These are phyloP conservation scores for Rubroshorea leprosula DNA, from an alignment of 345 rosid species.

Conservation along the genomic window DNA sequence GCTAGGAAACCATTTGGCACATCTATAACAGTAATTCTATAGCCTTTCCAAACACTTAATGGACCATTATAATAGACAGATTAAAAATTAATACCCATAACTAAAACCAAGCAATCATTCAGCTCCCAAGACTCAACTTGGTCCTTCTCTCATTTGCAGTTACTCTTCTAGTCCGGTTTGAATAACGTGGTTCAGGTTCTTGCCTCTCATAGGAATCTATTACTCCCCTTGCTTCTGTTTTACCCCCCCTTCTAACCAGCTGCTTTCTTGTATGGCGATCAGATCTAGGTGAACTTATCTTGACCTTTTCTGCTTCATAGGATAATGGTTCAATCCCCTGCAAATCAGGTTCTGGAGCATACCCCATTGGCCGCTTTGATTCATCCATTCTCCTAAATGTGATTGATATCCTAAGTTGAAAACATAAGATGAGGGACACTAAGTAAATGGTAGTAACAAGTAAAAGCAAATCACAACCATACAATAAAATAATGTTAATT, in stretches of 20 bases:
- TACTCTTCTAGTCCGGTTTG: constrained; percentile 31
- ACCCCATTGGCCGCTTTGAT: constrained; percentile 56
- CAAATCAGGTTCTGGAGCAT: constrained; percentile 72
- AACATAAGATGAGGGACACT: neutral
- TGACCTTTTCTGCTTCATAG: constrained; percentile 27
- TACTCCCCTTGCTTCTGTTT: constrained; percentile 21
- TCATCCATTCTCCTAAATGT: constrained; percentile 97
- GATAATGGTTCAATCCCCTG: constrained; percentile 61
- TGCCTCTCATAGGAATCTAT: constrained; percentile 30
- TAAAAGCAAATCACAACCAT: neutral
- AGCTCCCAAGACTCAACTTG: constrained; percentile 15
- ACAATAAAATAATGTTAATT: constrained; percentile 3
- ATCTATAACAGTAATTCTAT: no score
- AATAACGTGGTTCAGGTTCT: constrained; percentile 26
- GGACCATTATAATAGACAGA: no score
- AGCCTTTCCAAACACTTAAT: no score
- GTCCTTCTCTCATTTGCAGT: constrained; percentile 26
- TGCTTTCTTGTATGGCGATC: constrained; percentile 30
- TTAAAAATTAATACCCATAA: no score
- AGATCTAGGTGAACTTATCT: constrained; percentile 21
- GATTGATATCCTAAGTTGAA: constrained; percentile 71
- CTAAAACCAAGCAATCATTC: no score
- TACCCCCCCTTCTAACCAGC: constrained; percentile 28
- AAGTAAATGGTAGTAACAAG: constrained; percentile 1
- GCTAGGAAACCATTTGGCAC: no score